A percentile compares a stretch with the other conserved stretches of the same genome.
Evolutionary conservation across 2,329 filamentous ascomycete species (phyloP).

Genomic region (Paecilomyces niveus): DNA sequence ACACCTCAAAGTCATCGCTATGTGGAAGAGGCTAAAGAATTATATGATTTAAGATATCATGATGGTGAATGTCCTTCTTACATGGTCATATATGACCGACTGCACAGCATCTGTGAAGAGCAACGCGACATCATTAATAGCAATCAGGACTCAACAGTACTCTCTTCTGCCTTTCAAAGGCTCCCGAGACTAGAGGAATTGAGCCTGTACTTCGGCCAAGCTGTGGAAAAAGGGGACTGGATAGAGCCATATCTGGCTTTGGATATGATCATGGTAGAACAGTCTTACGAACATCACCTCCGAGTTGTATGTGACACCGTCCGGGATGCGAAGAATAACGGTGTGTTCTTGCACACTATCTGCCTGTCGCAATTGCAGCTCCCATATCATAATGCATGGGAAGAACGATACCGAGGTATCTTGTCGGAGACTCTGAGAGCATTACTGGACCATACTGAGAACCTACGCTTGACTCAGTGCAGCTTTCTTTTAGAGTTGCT

Average conservation of each 20-base stretch:
- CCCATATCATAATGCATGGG: background rate
- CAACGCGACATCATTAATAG: background rate
- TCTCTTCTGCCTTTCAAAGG: background rate
- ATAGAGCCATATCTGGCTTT: background rate
- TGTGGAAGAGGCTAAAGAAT: slow-evolving; percentile 4
- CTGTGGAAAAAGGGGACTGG: background rate
- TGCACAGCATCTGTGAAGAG: background rate
- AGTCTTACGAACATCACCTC: background rate
- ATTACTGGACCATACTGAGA: background rate
- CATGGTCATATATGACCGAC: background rate
- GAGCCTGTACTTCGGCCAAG: background rate
- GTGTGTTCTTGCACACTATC: background rate
- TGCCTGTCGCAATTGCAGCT: background rate
- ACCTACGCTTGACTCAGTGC: background rate
- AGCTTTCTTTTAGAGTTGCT: background rate
- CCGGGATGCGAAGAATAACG: background rate
- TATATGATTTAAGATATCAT: background rate
- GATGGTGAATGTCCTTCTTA: background rate
- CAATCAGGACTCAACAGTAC: background rate
- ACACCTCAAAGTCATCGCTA: slow-evolving; percentile 1
- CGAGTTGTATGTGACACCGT: background rate
- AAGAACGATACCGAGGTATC: background rate
- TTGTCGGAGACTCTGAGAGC: background rate
- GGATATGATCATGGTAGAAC: slow-evolving; percentile 1
- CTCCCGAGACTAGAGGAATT: background rate